Base-by-base conservation (phyloP, 805 yeast species). In the Dipodascopsis uninucleata region DNA sequence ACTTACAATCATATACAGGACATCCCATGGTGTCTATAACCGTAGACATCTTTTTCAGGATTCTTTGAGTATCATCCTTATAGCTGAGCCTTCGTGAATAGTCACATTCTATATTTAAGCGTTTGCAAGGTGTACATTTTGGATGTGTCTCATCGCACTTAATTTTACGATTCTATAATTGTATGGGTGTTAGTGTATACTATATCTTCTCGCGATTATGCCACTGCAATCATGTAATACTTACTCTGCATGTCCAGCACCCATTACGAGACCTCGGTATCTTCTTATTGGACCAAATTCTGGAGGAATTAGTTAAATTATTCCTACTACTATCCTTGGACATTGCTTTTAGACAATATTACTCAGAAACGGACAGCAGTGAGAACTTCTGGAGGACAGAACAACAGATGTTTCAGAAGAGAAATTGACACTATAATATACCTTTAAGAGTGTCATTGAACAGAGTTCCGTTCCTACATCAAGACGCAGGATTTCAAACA, bases 191-290 rank as follows among this genome's bases (percentile, higher is more conserved):
- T n/a, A n/a, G n/a, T n/a, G n/a, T n/a, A n/a, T n/a, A n/a, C n/a
- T n/a, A n/a, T n/a, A n/a, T n/a, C n/a, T n/a, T n/a, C 14, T 26
- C 29, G 14, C 29, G 6, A 23, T 8, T 5, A 36, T 9, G 18
- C 7, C 7, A 36, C 12, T 14, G n/a, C 7, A 7, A 31, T 14
- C 7, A 16, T 6, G 6, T 23, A 16, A 20, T n/a, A 26, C 43
- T 8, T 26, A 49, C 53, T 34, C 53, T n/a, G 39, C 53, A 49
- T 5, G 52, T 49, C 53, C 51, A 46, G 35, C 53, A 49, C 14
- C 53, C 53, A 22, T 41, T 46, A 7, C 52, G 41, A 14, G 52
- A 45, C n/a, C 52, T 40, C 5, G 45, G 52, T 10, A 32, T 28
- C 23, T 47, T 47, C 21, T 46, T 46, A 38, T 18, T n/a, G 35